These are phyloP conservation scores for Peronospora belbahrii DNA, from an alignment of 352 stramenopile genomes.

Conservation along the genomic window DNA sequence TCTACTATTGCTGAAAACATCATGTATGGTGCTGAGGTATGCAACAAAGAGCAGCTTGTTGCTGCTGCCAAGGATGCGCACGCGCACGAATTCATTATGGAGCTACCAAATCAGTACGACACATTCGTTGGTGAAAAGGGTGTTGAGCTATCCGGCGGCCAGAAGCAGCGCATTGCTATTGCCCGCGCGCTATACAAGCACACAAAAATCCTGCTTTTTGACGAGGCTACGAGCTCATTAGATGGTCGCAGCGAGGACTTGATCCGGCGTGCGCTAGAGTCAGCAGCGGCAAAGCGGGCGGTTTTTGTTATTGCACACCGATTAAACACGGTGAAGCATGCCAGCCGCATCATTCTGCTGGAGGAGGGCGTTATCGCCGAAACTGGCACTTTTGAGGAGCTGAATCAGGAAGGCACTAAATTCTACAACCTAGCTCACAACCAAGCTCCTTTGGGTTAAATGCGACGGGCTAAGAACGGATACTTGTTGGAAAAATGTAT, in stretches of 20 bases:
- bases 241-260: slow-evolving; percentile 77
- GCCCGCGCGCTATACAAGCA: slow-evolving; percentile 76
- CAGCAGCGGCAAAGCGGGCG: slow-evolving; percentile 54
- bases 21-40: slow-evolving; percentile 54
- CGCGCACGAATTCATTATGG: slow-evolving; percentile 71
- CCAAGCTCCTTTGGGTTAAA: slow-evolving; percentile 49
- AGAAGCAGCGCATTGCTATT: slow-evolving; percentile 94
- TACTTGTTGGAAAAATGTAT: slow-evolving; percentile 23
- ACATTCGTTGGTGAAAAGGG: slow-evolving; percentile 96
- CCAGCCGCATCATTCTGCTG: slow-evolving; percentile 76
- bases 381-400: slow-evolving; percentile 62
- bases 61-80: slow-evolving; percentile 63
- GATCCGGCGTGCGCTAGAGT: slow-evolving; percentile 59
- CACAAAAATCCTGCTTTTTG: slow-evolving; percentile 75
- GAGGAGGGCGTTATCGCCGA: slow-evolving; percentile 76
- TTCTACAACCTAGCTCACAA: slow-evolving; percentile 71
- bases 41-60: slow-evolving; percentile 50
- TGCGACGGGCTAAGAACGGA: slow-evolving; percentile 6
- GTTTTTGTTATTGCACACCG: slow-evolving; percentile 84
- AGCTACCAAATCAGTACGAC: slow-evolving; percentile 90
- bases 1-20: slow-evolving; percentile 83
- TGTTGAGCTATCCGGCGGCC: slow-evolving; percentile 92
- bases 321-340: slow-evolving; percentile 80
- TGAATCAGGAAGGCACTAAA: slow-evolving; percentile 71
- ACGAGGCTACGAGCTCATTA: slow-evolving; percentile 81